Evolutionary conservation across 2,329 filamentous ascomycete genomes (phyloP), one percentile per base, ranked within the genome.

Genomic region (Colletotrichum shisoi): DNA sequence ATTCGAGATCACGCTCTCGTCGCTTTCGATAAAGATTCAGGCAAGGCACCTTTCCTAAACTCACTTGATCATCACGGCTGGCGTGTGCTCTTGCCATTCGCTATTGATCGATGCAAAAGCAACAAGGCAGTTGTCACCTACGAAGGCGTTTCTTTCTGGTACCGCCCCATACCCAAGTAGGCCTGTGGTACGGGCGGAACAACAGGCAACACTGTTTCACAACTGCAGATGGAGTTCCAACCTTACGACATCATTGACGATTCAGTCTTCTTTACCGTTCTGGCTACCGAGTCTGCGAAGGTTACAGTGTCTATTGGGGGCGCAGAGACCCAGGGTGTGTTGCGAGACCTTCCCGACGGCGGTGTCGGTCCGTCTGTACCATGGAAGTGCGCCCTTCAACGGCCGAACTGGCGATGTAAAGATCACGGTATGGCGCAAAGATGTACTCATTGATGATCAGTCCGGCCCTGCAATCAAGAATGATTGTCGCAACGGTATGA

Each of bases 71-170:
- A 87, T 72, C 79, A 83, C 31, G 80, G 76, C 40, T 86, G 82
- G 80, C 79, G 81, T 21, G 73, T 74, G 17, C 71, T 82, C 17
- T 76, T 86, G 1, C 83, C 84, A 2, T 83, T 81, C 72, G 80
- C 80, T 70, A 84, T 86, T 70, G 74, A 78, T 24, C 73, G 75
- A 34, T 87, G 82, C 75, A 85, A 85, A 73, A 79, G 74, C 37
- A 76, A 75, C 13, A 74, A 73, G 49, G 74, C 64, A 51, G 76
- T 39, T 72, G 72, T 57, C 17, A 68, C 71, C 2, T 17, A 19
- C 60, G 76, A 78, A 44, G 70, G 70, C 11, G 66, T 77, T 4
- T 66, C 73, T 0, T 69, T 71, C 12, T 78, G 76, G 76, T 79
- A 77, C 67, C 75, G 77, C 17, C 68, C 64, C 17, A 74, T 72